Evolutionary conservation across 1,139 yeast genomes (phyloP).

Genomic region (Zygoascus sp.): DNA sequence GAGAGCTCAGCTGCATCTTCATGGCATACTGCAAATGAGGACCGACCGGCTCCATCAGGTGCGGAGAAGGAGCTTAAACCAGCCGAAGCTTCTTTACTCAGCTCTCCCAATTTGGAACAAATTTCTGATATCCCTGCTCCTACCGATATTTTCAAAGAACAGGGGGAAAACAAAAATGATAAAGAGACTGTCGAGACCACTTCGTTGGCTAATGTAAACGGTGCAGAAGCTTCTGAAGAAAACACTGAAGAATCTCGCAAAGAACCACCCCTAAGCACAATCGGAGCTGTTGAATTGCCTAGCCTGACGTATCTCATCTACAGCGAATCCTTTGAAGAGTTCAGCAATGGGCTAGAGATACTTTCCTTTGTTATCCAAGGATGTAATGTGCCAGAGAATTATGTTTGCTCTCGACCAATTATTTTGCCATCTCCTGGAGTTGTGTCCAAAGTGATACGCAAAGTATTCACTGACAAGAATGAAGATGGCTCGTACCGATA

Average conservation of each 20-base stretch:
- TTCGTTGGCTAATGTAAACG: too few species aligned
- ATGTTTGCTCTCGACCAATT: conserved; percentile 7
- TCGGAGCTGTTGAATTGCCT: conserved; percentile 8
- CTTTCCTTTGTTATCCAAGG: conserved; percentile 21
- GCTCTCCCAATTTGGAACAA: too few species aligned
- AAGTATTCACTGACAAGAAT: conserved; percentile 3
- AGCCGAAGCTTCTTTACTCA: background rate
- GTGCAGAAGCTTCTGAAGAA: too few species aligned
- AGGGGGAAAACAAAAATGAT: too few species aligned
- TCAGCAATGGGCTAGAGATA: conserved; percentile 21
- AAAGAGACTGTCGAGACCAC: too few species aligned
- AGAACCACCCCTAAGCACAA: background rate
- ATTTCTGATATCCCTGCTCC: too few species aligned
- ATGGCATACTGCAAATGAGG: background rate
- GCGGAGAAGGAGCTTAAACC: background rate
- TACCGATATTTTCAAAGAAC: too few species aligned
- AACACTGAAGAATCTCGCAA: background rate
- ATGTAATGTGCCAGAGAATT: conserved; percentile 9
- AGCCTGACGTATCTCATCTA: conserved; percentile 20
- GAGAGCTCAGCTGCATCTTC: background rate
- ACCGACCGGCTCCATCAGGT: too few species aligned
- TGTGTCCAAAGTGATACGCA: background rate
- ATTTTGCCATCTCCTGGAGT: conserved; percentile 2
- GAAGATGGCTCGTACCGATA: conserved; percentile 15
- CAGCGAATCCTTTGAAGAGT: conserved; percentile 19